Percentiles rank a stretch among this genome's conserved stretches.
phyloP scores from a whole-genome alignment of 345 rosid genomes.

The Rubroshorea leprosula region DNA sequence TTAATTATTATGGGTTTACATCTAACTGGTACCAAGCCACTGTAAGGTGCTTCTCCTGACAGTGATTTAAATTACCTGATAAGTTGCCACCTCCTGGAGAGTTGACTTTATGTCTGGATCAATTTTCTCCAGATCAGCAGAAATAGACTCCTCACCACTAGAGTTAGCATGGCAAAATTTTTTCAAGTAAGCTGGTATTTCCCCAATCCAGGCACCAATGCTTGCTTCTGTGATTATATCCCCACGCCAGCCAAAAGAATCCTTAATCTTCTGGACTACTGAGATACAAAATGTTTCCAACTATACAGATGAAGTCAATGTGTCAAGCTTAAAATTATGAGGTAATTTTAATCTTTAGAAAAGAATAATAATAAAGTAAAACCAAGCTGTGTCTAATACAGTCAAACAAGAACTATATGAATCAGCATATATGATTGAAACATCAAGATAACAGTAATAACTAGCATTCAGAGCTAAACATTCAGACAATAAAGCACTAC shows the following conservation, averaged over 20 bases:
- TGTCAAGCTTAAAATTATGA: conserved; percentile 7
- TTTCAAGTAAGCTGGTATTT: conserved; percentile 56
- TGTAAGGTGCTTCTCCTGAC: too few relatives aligned
- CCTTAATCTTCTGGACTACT: conserved; percentile 53
- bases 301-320: conserved; percentile 28
- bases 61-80: conserved; percentile 45
- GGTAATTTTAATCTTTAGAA: background rate
- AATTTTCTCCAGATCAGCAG: conserved; percentile 29
- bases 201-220: conserved; percentile 61
- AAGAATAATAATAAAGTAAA: background rate
- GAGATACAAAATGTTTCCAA: conserved; percentile 43
- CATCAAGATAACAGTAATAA: too few relatives aligned
- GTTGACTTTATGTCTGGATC: conserved; percentile 46
- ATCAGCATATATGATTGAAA: too few relatives aligned
- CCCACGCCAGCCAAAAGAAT: conserved; percentile 52
- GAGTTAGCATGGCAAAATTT: conserved; percentile 26
- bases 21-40: too few relatives aligned
- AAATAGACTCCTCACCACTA: conserved; percentile 22
- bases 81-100: conserved; percentile 61
- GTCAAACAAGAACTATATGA: background rate
- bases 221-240: conserved; percentile 36
- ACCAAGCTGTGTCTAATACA: background rate
- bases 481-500: too few relatives aligned
- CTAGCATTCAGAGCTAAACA: too few relatives aligned
- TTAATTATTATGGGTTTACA: background rate